Base-by-base conservation (phyloP, 441 rosid genomes). In the Codiaeum variegatum region DNA sequence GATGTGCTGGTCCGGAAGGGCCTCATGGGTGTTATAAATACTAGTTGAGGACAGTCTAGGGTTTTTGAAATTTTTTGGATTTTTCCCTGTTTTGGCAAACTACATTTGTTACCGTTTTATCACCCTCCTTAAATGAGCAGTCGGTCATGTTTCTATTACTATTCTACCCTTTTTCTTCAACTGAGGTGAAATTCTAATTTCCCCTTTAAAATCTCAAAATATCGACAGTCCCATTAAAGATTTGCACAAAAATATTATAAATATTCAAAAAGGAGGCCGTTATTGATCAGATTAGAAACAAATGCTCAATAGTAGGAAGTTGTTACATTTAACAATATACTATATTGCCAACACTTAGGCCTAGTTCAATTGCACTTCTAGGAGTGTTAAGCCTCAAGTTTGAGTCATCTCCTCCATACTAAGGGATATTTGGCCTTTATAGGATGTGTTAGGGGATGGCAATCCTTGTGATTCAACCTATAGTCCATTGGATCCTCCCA, bases 1-100 rank as follows among this genome's bases (percentile, higher is more conserved):
- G 71, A 78, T 67, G 85, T 65, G 66, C 78, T 74, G 79, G 72
- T 74, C 82, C 74, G 81, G 73, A 83, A 42, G 62, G 88, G 75
- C 70, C 87, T 87, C 85, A 81, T 84, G 84, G 87, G 87, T 78
- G 85, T 66, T 85, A 90, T 91, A 94, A 91, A 94, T 88, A 87
- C 84, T 85, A 84, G 88, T 76, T 82, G 73, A 70, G 83, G 73
- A 77, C 66, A 71, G 78, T 70, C 72, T 72, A 75, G 78, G 79
- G 71, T 77, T 82, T 83, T 74, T 71, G 63, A 80, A 73, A 69
- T 36, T 55, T 81, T 66, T 86, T 88, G 87, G 87, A 80, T 56
- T 87, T 85, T 88, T 85, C 79, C 80, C 68, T 69, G 60, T 75
- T 90, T 82, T 79, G 87, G 91, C 78, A 89, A 86, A 78, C 80